Evolutionary conservation across 495 filamentous ascomycete genomes (phyloP), one percentile per base, ranked within the genome.

Genomic region (Penicillium cosmopolitanum): DNA sequence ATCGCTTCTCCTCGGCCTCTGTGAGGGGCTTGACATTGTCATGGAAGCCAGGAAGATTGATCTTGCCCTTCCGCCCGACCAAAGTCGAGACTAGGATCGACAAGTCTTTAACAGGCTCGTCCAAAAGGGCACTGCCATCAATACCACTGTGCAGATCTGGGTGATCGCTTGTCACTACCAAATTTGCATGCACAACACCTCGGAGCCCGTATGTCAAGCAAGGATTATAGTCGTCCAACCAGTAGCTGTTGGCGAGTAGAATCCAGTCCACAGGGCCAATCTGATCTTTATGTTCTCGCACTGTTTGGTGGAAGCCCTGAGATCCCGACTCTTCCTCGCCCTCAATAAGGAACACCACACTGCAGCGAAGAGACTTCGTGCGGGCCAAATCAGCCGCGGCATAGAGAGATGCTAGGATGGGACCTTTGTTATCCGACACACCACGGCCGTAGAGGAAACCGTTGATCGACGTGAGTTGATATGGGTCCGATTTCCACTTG

Each of bases 371-470:
- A 16, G 81, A 77, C 59, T 96, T 89, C 33, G 87, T 85, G 35
- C 91, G 85, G 31, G 88, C 84, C 4, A 97, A 82, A 60, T 97
- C 94, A 0, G 91, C 91, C 0, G 93, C 93, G 0, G 94, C 95
- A 67, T 95, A 98, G 0, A 98, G 77, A 5, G 96, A 94, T 43
- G 95, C 95, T 59, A 97, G 82, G 52, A 96, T 89, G 0, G 95
- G 95, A 0, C 95, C 95, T 69, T 98, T 98, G 76, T 98, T 98
- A 73, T 98, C 95, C 51, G 92, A 93, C 3, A 94, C 91, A 18
- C 95, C 95, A 61, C 95, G 91, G n/a, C 96, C 95, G 64, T 98
- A 98, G 3, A 97, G 79, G 68, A 97, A 97, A 7, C 96, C 95
- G 66, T 96, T 90, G 51, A 91, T 83, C 1, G 94, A 94, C 21